These are phyloP conservation scores for Pleurotus pulmonarius DNA, from an alignment of 768 basidiomycete genomes.

Conservation along the genomic window DNA sequence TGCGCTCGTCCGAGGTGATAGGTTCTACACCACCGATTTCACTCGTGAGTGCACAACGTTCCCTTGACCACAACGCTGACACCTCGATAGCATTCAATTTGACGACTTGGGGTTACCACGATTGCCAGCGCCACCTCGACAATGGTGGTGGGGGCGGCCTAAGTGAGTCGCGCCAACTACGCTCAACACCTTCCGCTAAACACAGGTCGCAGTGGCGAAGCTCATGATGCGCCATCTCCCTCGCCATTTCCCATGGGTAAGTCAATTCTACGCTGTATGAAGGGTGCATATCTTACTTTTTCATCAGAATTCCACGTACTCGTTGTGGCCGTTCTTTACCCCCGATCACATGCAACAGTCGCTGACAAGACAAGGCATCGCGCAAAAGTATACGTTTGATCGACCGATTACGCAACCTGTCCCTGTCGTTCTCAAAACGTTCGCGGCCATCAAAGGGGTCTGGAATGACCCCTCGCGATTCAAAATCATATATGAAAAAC, in stretches of 20 bases:
- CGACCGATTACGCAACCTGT: conserved; percentile 15
- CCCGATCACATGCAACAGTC: conserved; percentile 33
- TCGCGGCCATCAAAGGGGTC: conserved; percentile 28
- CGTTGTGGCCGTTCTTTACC: conserved; percentile 58
- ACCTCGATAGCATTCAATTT: conserved; percentile 30
- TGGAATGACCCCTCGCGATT: conserved; percentile 31
- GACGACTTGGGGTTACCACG: conserved; percentile 50
- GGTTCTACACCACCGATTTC: conserved; percentile 50
- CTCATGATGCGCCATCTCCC: conserved; percentile 40
- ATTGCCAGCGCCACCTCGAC: conserved; percentile 38
- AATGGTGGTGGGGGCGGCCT: conserved; percentile 35
- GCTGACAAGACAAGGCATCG: conserved; percentile 34
- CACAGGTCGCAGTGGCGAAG: conserved; percentile 31
- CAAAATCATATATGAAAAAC: conserved; percentile 32
- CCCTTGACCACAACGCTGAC: neutral
- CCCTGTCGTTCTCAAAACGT: conserved; percentile 27
- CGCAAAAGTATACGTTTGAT: conserved; percentile 35
- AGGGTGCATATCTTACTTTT: no score
- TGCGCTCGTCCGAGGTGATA: conserved; percentile 48
- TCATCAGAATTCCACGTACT: conserved; percentile 35
- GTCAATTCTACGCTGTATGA: neutral
- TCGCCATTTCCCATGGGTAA: conserved; percentile 33
- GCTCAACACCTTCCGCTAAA: neutral
- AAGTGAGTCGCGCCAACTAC: conserved; percentile 9
- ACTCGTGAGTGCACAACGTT: conserved; percentile 33